Evolutionary conservation across 2,329 filamentous ascomycete species (phyloP).

Genomic region (Arthrobotrys sinensis): DNA sequence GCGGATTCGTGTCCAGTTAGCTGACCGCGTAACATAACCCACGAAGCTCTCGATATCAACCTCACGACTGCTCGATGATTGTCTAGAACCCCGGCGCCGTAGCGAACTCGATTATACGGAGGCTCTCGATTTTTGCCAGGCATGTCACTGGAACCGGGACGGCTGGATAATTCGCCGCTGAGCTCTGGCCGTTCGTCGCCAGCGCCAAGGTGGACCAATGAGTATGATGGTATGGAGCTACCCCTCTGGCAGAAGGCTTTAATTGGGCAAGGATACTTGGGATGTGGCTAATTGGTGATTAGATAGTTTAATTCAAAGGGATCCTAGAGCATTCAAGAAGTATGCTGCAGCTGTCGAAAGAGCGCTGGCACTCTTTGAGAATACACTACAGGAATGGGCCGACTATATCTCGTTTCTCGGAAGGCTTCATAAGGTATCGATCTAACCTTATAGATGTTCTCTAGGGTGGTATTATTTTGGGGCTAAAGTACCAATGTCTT

Average conservation of each 20-base stretch:
- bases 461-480: neutral
- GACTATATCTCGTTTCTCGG: constrained; percentile 99
- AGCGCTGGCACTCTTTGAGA: constrained; percentile 88
- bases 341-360: constrained; percentile 92
- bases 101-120: neutral
- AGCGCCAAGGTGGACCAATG: constrained; percentile 57
- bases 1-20: constrained; percentile 59
- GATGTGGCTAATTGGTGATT: constrained; percentile 15
- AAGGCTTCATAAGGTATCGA: constrained; percentile 83
- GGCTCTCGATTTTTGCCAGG: neutral
- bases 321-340: constrained; percentile 80
- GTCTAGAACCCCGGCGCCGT: neutral
- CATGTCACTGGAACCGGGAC: constrained; percentile 58
- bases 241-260: neutral
- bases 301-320: constrained; percentile 70
- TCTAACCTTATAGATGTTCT: neutral
- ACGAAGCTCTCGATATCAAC: constrained; percentile 36
- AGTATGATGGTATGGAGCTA: constrained; percentile 56
- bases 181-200: constrained; percentile 60
- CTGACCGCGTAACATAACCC: constrained; percentile 25
- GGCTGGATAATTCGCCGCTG: constrained; percentile 48
- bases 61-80: constrained; percentile 7
- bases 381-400: constrained; percentile 94
- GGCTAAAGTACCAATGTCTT: neutral
- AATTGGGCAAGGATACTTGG: neutral